phyloP scores from a whole-genome alignment of 1,284 basidiomycete species.

The Heterobasidion occidentale region DNA sequence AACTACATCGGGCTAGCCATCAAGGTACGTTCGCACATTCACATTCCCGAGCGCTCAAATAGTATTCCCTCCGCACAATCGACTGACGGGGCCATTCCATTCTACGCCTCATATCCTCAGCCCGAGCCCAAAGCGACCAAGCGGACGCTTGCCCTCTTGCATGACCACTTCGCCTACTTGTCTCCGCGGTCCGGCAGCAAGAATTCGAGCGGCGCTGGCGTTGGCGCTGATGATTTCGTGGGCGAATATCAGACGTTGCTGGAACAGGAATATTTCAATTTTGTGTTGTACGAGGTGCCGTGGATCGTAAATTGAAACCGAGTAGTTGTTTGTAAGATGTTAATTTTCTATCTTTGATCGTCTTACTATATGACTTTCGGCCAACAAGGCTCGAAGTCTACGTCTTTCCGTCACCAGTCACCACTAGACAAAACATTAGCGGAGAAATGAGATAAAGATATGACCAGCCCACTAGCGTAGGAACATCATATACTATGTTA shows the following conservation, averaged over 20 bases:
- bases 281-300: conserved; percentile 83
- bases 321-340: conserved; percentile 3
- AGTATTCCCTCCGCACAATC: neutral
- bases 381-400: too few relatives aligned
- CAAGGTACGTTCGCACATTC: conserved; percentile 47
- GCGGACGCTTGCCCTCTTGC: conserved; percentile 71
- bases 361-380: neutral
- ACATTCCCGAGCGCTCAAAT: neutral
- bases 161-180: conserved; percentile 78
- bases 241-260: conserved; percentile 88
- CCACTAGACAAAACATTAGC: neutral
- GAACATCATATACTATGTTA: conserved; percentile 22
- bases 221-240: conserved; percentile 47
- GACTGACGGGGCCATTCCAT: neutral
- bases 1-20: conserved; percentile 81
- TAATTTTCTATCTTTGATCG: neutral
- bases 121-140: conserved; percentile 84
- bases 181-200: conserved; percentile 33
- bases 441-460: conserved; percentile 37
- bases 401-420: too few relatives aligned
- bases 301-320: conserved; percentile 42
- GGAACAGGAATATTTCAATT: conserved; percentile 93
- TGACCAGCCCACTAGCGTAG: conserved; percentile 41
- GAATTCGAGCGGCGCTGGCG: conserved; percentile 27
- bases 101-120: conserved; percentile 29